Conservation (phyloP, 2,329 filamentous ascomycete genomes). For the Teratosphaeria pseudoeucalypti region DNA sequence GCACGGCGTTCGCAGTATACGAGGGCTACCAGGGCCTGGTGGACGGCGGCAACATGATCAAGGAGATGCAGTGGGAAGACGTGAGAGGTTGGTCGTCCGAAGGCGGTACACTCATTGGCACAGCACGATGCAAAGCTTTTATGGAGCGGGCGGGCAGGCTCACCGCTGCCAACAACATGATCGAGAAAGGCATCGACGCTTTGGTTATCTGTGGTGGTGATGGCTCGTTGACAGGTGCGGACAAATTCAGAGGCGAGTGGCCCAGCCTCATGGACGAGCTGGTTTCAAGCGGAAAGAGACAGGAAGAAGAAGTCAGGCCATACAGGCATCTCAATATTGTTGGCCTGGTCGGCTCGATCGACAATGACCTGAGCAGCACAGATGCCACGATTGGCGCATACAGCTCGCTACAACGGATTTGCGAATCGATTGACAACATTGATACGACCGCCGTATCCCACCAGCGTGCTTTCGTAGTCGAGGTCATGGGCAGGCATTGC, state of each 20-base stretch:
- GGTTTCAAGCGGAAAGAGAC: slow-evolving; percentile 62
- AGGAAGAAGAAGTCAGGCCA: slow-evolving; percentile 57
- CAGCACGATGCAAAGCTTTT: slow-evolving; percentile 85
- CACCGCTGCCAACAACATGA: slow-evolving; percentile 85
- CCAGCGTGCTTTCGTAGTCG: slow-evolving; percentile 91
- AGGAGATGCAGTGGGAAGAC: slow-evolving; percentile 80
- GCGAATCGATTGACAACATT: slow-evolving; percentile 92
- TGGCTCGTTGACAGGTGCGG: slow-evolving; percentile 88
- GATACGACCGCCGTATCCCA: slow-evolving; percentile 92
- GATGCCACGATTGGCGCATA: slow-evolving; percentile 97
- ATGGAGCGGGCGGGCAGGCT: slow-evolving; percentile 78
- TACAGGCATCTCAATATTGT: slow-evolving; percentile 91
- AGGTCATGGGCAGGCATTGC: slow-evolving; percentile 97
- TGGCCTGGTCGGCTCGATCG: slow-evolving; percentile 89
- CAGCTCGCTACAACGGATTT: slow-evolving; percentile 84
- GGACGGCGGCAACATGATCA: slow-evolving; percentile 77
- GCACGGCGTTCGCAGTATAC: slow-evolving; percentile 47
- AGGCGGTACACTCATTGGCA: slow-evolving; percentile 91
- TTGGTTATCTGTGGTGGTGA: slow-evolving; percentile 96
- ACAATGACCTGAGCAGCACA: slow-evolving; percentile 95
- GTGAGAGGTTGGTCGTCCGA: slow-evolving; percentile 90
- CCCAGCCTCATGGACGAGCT: slow-evolving; percentile 78
- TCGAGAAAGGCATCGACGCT: slow-evolving; percentile 85
- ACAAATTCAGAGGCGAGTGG: slow-evolving; percentile 89
- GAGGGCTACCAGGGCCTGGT: slow-evolving; percentile 96